Evolutionary conservation across 805 yeast genomes (phyloP).

Genomic region (Nakazawaea populi): DNA sequence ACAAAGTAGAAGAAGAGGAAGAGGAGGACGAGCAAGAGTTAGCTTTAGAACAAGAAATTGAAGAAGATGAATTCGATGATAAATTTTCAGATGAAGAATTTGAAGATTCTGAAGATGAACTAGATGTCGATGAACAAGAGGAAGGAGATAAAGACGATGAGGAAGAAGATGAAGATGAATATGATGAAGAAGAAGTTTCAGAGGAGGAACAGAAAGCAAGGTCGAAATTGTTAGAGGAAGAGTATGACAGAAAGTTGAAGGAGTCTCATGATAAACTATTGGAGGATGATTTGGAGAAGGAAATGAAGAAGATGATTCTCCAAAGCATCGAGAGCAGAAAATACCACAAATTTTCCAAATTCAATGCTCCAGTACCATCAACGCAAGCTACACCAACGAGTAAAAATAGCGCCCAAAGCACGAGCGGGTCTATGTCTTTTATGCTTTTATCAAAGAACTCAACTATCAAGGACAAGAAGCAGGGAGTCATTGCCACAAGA

Average conservation of each 20-base stretch:
- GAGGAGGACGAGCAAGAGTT: slow-evolving; percentile 15
- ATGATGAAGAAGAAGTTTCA: slow-evolving; percentile 16
- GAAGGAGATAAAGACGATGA: slow-evolving; percentile 18
- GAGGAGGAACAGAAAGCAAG: slow-evolving; percentile 20
- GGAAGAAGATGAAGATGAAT: slow-evolving; percentile 21
- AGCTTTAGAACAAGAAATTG: slow-evolving; percentile 11
- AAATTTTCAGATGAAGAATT: slow-evolving; percentile 8
- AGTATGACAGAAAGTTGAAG: slow-evolving; percentile 28
- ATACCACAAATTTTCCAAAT: slow-evolving; percentile 20
- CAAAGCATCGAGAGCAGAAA: slow-evolving; percentile 41
- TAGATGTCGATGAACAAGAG: slow-evolving; percentile 12
- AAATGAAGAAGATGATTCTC: slow-evolving; percentile 45
- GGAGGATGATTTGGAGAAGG: slow-evolving; percentile 49
- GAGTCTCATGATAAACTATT: slow-evolving; percentile 39
- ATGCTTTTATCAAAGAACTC: slow-evolving; percentile 45
- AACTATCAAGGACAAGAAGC: slow-evolving; percentile 31
- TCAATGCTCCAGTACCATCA: slow-evolving; percentile 21
- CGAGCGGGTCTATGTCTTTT: slow-evolving; percentile 32
- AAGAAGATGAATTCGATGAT: slow-evolving; percentile 8
- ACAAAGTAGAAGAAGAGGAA: slow-evolving; percentile 8
- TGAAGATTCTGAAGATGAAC: slow-evolving; percentile 8
- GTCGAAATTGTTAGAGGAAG: slow-evolving; percentile 21
- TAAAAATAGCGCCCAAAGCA: not conserved
- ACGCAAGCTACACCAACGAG: not conserved
- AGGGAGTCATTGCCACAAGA: slow-evolving; percentile 29